Percentiles rank a stretch among this genome's conserved stretches.
These are phyloP conservation scores for Daedaleopsis sinensis DNA, from an alignment of 768 basidiomycete species.

Conservation along the genomic window DNA sequence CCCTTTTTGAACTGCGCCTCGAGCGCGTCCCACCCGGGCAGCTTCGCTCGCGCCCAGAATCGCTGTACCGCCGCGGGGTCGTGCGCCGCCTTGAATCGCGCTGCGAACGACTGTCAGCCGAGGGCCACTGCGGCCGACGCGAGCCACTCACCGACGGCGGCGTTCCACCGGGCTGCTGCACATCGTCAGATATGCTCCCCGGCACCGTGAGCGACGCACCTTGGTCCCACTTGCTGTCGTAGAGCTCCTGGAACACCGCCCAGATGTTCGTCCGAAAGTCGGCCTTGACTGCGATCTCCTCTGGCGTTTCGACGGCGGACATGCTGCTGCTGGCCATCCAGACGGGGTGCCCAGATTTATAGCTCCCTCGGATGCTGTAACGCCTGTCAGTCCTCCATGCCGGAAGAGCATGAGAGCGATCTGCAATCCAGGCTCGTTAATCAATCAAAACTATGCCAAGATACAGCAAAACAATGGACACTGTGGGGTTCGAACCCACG, in stretches of 20 bases:
- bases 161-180: conserved; percentile 23
- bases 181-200: not conserved
- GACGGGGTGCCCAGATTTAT: conserved; percentile 5
- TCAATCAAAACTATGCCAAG: conserved; percentile 21
- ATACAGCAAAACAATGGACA: conserved; percentile 14
- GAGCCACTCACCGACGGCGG: conserved; percentile 27
- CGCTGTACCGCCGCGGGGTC: conserved; percentile 26
- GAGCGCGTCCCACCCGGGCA: conserved; percentile 31
- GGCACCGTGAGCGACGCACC: conserved; percentile 14
- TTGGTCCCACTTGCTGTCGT: conserved; percentile 35
- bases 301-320: conserved; percentile 20
- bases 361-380: conserved; percentile 17
- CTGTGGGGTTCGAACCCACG: conserved; percentile 27
- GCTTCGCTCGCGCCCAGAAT: conserved; percentile 28
- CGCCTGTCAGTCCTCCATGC: conserved; percentile 20
- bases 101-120: conserved; percentile 17
- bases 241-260: conserved; percentile 30
- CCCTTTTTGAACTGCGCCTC: conserved; percentile 32
- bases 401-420: conserved; percentile 5
- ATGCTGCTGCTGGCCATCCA: no score
- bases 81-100: conserved; percentile 28
- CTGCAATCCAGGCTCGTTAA: conserved; percentile 18
- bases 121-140: not conserved
- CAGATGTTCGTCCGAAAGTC: conserved; percentile 32
- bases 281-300: conserved; percentile 28